Base-by-base conservation (phyloP, 345 rosid genomes). In the Pelargonium nanum region DNA sequence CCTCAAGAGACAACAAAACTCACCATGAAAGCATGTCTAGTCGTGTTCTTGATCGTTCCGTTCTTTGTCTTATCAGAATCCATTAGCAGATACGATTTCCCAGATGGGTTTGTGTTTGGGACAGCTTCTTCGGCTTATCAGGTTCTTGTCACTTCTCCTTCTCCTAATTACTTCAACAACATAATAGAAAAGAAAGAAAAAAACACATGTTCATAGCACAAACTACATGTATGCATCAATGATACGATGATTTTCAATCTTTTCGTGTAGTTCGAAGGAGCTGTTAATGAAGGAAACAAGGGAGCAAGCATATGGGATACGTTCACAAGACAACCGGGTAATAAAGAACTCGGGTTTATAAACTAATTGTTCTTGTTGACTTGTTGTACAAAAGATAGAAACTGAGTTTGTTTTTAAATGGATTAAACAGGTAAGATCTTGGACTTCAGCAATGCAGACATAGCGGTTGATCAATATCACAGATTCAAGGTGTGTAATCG, bases 391-490 rank as follows among this genome's bases (percentile, higher is more conserved):
- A 48, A 24, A 62, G 32, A 20, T 22, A 58, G 23, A 56, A 22
- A 26, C 2, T 25, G 22, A 28, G 8, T 55, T 16, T 50, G 19
- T 24, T 26, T 44, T 26, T 25, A 17, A 50, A 52, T 52, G 55
- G 60, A 21, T 60, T 73, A 15, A 17, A 55, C 77, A 88, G 96
- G 96, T 28, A 92, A 75, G 76, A 92, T 92, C 61, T 22, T 89
- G 72, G 98, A 92, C 71, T 87, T 89, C 71, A 92, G 98, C 87
- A 87, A 85, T 89, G 98, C 95, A 63, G 95, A 92, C 70, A 82
- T 76, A 1, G 78, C 96, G 1, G 95, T 89, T 10, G 98, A 92
- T 82, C 98, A 89, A 56, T 92, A 89, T 75, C 95, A 89, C 64
- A 68, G 95, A 34, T 87, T 77, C 60, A 75, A 83, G 83, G 96